A percentile compares a stretch with the other conserved stretches of the same genome.
Evolutionary conservation across 129 eudicot genomes (phyloP).

Genomic region (Flaveria ramosissima): DNA sequence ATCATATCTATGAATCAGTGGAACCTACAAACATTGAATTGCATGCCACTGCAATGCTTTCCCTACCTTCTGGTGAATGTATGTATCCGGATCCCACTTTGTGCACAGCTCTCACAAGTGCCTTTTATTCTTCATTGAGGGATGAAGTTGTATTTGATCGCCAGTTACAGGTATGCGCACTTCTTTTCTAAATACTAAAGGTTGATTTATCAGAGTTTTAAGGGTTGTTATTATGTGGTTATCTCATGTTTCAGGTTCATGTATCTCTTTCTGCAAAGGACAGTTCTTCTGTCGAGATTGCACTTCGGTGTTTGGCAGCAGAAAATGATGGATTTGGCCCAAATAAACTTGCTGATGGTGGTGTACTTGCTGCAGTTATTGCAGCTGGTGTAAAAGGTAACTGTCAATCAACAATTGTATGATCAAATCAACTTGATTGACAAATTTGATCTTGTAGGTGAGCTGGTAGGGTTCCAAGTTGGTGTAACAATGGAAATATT

Average conservation of each 20-base stretch:
- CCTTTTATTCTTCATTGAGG: conserved; percentile 75
- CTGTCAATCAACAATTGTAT: conserved; percentile 29
- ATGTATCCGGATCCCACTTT: conserved; percentile 87
- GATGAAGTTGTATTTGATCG: conserved; percentile 73
- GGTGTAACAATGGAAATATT: conserved; percentile 95
- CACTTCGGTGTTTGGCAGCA: conserved; percentile 77
- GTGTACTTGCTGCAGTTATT: conserved; percentile 77
- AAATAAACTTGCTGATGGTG: conserved; percentile 82
- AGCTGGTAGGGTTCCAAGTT: conserved; percentile 84
- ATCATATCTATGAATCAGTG: conserved; percentile 48
- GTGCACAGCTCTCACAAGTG: conserved; percentile 85
- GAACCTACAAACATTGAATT: conserved; percentile 77
- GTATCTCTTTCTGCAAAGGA: conserved; percentile 61
- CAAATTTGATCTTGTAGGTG: conserved; percentile 51
- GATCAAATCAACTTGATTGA: conserved; percentile 8
- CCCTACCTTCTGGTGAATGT: conserved; percentile 91
- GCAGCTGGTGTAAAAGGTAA: conserved; percentile 93
- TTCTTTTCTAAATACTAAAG: conserved; percentile 2
- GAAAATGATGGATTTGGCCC: conserved; percentile 88
- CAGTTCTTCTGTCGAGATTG: conserved; percentile 65
- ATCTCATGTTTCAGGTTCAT: conserved; percentile 52
- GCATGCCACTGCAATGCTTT: conserved; percentile 88
- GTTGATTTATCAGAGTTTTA: neutral
- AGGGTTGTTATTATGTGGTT: conserved; percentile 6
- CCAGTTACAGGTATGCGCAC: conserved; percentile 63